Percentiles rank a stretch among this genome's conserved stretches.
These are phyloP conservation scores for Psilocybe cubensis DNA, from an alignment of 768 basidiomycete species.

Conservation along the genomic window DNA sequence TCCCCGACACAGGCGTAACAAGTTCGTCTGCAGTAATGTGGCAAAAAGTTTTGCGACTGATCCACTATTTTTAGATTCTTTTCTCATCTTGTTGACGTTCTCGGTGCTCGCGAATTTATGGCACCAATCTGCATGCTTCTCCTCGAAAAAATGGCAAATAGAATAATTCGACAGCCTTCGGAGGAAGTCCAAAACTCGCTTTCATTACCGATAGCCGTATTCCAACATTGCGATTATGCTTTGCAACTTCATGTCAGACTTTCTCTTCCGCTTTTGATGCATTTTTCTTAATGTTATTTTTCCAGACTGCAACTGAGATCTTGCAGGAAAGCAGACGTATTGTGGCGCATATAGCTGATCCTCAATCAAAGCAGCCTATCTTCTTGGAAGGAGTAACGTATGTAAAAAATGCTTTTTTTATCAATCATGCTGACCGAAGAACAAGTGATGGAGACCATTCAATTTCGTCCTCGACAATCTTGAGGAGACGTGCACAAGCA, in stretches of 20 bases:
- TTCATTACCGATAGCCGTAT: slow-evolving; percentile 65
- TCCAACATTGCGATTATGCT: slow-evolving; percentile 55
- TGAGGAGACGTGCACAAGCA: slow-evolving; percentile 67
- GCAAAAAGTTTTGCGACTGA: neutral
- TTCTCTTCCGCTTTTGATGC: neutral
- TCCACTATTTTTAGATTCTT: slow-evolving; percentile 68
- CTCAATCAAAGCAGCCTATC: slow-evolving; percentile 38
- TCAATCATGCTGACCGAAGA: neutral
- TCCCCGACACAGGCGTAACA: slow-evolving; percentile 89
- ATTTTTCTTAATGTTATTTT: slow-evolving; percentile 6
- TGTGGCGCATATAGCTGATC: slow-evolving; percentile 41
- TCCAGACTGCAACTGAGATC: slow-evolving; percentile 64
- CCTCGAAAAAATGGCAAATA: slow-evolving; percentile 75
- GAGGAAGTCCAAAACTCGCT: slow-evolving; percentile 65
- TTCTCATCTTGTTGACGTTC: slow-evolving; percentile 79
- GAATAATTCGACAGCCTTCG: slow-evolving; percentile 62
- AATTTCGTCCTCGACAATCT: slow-evolving; percentile 40
- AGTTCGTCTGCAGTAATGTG: slow-evolving; percentile 49
- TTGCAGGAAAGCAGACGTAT: slow-evolving; percentile 70
- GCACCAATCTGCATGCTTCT: slow-evolving; percentile 84
- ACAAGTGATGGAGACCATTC: slow-evolving; percentile 64
- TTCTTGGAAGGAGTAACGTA: slow-evolving; percentile 66
- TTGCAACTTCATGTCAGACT: slow-evolving; percentile 57
- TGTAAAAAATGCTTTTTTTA: slow-evolving; percentile 19
- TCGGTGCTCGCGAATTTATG: slow-evolving; percentile 82